Base-by-base conservation (phyloP, 129 eudicot genomes). In the Flaveria trinervia region DNA sequence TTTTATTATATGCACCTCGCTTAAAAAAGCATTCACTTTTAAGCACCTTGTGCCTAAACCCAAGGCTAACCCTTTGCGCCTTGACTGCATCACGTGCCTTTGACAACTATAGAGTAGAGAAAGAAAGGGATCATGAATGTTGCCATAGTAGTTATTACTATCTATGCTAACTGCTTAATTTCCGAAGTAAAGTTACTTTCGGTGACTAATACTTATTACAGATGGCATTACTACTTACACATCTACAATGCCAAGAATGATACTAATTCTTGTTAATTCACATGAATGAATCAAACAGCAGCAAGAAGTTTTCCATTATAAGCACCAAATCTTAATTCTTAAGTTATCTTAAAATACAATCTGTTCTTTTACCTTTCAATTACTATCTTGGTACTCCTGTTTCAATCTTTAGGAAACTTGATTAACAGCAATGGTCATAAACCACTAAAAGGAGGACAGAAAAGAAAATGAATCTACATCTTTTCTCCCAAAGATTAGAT, bases 91-190 rank as follows among this genome's bases (percentile, higher is more conserved):
- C 39, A 33, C 39, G 7, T 33, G 39, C 39, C 7, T 33, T 33
- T 33, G 39, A 33, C 39, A 33, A 5, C 39, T 33, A 33, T 33
- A 5, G 16, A 76, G 26, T 76, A 66, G 12, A 51, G 80, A 66
- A 66, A 51, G 74, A 51, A 76, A 49, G 43, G 54, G 73, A 66
- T 51, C 67, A 76, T 25, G 39, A 25, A 36, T 50, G 74, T 8
- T 65, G 44, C 9, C 25, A 45, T 7, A 16, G 22, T 30, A 39
- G 80, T 33, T 22, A 67, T 66, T 36, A 50, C 51, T 67, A 76
- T 66, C 41, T 8, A 52, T 28, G 50, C 43, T 66, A 65, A 39
- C 44, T 33, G 55, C 80, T 20, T 33, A 76, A 36, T 26, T 65
- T 76, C 50, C 5, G n/a, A 41, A 20, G 44, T 30, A 4, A 52